phyloP scores from a whole-genome alignment of 2,329 filamentous ascomycete genomes.

The Phaeosphaeria sp. region DNA sequence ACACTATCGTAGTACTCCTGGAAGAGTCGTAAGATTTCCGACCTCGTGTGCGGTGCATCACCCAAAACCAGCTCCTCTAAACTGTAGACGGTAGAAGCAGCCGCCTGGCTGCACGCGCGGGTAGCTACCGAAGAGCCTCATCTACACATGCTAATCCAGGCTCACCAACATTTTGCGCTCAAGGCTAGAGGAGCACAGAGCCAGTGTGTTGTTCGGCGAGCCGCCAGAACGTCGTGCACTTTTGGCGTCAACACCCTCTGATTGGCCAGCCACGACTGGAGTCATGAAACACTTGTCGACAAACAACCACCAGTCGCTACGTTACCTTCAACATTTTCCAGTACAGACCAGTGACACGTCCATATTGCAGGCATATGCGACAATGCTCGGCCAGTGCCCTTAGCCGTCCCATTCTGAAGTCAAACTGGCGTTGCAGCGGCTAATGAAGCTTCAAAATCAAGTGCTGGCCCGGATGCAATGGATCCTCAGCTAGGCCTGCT shows the following conservation, averaged over 20 bases:
- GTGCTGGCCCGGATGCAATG: slow-evolving; percentile 33
- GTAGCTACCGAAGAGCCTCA: slow-evolving; percentile 13
- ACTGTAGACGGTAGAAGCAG: too few species aligned
- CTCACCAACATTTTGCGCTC: slow-evolving; percentile 12
- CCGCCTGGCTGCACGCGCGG: not conserved
- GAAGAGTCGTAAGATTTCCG: too few species aligned
- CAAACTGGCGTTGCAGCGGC: slow-evolving; percentile 49
- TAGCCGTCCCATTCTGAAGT: slow-evolving; percentile 32
- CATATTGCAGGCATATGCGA: slow-evolving; percentile 28
- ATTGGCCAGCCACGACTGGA: slow-evolving; percentile 26
- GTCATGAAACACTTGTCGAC: slow-evolving; percentile 35
- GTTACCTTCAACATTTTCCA: slow-evolving; percentile 19
- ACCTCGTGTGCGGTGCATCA: too few species aligned
- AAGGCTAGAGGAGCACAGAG: not conserved
- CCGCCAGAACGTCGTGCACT: slow-evolving; percentile 21
- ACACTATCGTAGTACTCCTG: too few species aligned
- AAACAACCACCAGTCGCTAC: slow-evolving; percentile 40
- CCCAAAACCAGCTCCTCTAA: too few species aligned
- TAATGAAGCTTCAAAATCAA: slow-evolving; percentile 49
- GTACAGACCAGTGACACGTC: slow-evolving; percentile 29
- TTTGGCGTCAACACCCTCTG: slow-evolving; percentile 15
- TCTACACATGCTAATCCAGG: slow-evolving; percentile 11
- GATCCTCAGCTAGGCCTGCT: slow-evolving; percentile 27
- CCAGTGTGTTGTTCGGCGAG: slow-evolving; percentile 21
- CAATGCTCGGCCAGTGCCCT: slow-evolving; percentile 43